Percentiles rank a stretch among this genome's conserved stretches.
Conservation (phyloP, 2,329 filamentous ascomycete species). For the Orbilia brochopaga region DNA sequence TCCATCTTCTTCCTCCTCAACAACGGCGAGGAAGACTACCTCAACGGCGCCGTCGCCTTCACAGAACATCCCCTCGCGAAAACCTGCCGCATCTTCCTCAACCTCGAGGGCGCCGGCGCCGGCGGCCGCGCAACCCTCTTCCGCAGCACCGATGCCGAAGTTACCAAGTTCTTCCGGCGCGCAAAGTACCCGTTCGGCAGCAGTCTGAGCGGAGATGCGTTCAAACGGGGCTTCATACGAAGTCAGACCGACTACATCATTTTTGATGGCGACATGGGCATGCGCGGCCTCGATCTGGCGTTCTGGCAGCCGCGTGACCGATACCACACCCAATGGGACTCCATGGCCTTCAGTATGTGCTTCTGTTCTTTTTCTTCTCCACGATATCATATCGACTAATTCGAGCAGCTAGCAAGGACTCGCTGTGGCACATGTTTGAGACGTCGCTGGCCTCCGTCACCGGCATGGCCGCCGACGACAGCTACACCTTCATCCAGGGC, state of each 20-base stretch:
- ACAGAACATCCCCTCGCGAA: slow-evolving; percentile 79
- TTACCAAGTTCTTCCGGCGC: slow-evolving; percentile 77
- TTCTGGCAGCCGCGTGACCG: slow-evolving; percentile 84
- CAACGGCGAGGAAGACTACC: slow-evolving; percentile 92
- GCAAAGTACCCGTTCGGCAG: slow-evolving; percentile 77
- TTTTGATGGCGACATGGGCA: slow-evolving; percentile 76
- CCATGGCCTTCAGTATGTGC: slow-evolving; percentile 69
- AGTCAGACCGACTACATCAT: slow-evolving; percentile 91
- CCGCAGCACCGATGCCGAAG: slow-evolving; percentile 82
- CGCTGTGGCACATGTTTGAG: slow-evolving; percentile 94
- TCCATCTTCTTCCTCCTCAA: slow-evolving; percentile 84
- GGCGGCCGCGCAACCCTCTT: slow-evolving; percentile 88
- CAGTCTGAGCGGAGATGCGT: slow-evolving; percentile 82
- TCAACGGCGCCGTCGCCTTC: slow-evolving; percentile 86
- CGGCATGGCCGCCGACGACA: slow-evolving; percentile 72
- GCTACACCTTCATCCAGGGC: slow-evolving; percentile 70
- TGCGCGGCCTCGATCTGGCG: slow-evolving; percentile 87
- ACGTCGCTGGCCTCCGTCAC: slow-evolving; percentile 76
- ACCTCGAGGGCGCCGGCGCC: slow-evolving; percentile 91
- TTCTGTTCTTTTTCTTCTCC: not conserved
- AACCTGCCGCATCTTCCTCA: slow-evolving; percentile 80
- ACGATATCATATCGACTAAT: slow-evolving; percentile 34
- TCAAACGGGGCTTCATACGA: slow-evolving; percentile 75
- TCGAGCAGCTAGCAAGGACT: slow-evolving; percentile 59
- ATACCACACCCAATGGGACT: slow-evolving; percentile 92